A percentile compares a stretch with the other conserved stretches of the same genome.
These are phyloP conservation scores for Penicillium brasilianum DNA, from an alignment of 2,329 filamentous ascomycete genomes.

Conservation along the genomic window DNA sequence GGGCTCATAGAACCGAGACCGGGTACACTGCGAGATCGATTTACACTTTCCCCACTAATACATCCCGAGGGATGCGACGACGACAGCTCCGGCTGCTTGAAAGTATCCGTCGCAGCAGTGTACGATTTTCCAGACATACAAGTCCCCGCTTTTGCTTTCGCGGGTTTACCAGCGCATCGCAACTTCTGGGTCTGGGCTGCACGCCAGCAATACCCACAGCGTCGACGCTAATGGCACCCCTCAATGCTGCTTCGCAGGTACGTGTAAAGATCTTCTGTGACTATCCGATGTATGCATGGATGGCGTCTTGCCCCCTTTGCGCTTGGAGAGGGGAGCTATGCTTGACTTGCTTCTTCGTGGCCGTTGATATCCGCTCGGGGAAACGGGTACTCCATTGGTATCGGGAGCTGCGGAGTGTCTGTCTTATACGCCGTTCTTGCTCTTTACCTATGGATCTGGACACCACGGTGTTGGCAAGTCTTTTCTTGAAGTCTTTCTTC, in stretches of 20 bases:
- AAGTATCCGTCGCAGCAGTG: constrained; percentile 10
- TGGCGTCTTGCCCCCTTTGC: not conserved
- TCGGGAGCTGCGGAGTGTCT: not conserved
- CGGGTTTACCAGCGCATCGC: not conserved
- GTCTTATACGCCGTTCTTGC: not conserved
- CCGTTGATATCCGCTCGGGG: not conserved
- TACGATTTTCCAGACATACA: not conserved
- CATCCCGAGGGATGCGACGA: constrained; percentile 17
- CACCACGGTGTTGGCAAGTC: not conserved
- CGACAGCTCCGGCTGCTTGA: constrained; percentile 11
- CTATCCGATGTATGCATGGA: constrained; percentile 19
- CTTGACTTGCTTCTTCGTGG: not conserved
- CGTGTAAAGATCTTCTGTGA: constrained; percentile 17
- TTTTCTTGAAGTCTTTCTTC: not conserved
- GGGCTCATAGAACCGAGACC: not conserved
- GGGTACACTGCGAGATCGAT: not conserved
- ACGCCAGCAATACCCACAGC: constrained; percentile 2
- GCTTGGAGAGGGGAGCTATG: not conserved
- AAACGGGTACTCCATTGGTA: not conserved
- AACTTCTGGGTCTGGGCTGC: not conserved
- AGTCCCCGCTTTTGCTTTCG: not conserved
- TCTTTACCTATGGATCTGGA: not conserved
- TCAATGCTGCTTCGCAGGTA: constrained; percentile 35
- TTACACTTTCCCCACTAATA: not conserved
- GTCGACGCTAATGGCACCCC: constrained; percentile 30